Percentiles rank a stretch among this genome's conserved stretches.
Evolutionary conservation across 2,329 filamentous ascomycete genomes (phyloP).

Genomic region (Nigrospora osmanthi): DNA sequence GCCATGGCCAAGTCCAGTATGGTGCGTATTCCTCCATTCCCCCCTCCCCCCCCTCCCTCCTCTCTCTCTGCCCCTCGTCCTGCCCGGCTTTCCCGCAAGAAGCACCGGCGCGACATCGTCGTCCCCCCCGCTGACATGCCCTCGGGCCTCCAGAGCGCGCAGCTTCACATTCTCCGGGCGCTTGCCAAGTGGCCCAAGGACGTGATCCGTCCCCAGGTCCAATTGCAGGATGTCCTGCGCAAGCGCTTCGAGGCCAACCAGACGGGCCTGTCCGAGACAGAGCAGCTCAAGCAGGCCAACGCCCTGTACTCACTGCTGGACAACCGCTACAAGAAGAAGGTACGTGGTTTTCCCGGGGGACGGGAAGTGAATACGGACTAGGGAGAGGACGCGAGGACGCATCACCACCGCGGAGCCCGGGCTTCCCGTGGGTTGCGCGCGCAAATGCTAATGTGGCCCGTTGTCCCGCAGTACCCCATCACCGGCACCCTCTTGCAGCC

Average conservation of each 20-base stretch:
- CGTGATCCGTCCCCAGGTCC: slow-evolving; percentile 52
- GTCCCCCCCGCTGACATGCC: no score
- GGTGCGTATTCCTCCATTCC: slow-evolving; percentile 1
- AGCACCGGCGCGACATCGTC: no score
- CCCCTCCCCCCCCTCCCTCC: background rate
- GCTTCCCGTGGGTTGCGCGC: no score
- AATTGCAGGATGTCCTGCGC: slow-evolving; percentile 50
- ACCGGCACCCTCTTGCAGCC: slow-evolving; percentile 46
- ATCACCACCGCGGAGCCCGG: no score
- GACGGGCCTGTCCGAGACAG: slow-evolving; percentile 19
- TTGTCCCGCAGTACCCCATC: slow-evolving; percentile 31
- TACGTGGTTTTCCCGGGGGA: slow-evolving; percentile 15
- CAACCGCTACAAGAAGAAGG: slow-evolving; percentile 50
- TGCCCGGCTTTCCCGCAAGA: no score
- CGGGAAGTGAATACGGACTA: no score
- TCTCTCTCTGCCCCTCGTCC: no score
- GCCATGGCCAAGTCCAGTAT: slow-evolving; percentile 6
- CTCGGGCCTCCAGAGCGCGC: slow-evolving; percentile 26
- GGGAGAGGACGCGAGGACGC: no score
- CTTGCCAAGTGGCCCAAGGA: slow-evolving; percentile 57
- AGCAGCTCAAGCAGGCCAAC: slow-evolving; percentile 47
- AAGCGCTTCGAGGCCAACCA: slow-evolving; percentile 31
- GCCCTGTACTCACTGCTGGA: slow-evolving; percentile 51
- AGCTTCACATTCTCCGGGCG: slow-evolving; percentile 39
- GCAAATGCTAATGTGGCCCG: no score